A percentile compares a stretch with the other conserved stretches of the same genome.
Conservation (phyloP, 768 basidiomycete species). For the Trametes cinnabarina region DNA sequence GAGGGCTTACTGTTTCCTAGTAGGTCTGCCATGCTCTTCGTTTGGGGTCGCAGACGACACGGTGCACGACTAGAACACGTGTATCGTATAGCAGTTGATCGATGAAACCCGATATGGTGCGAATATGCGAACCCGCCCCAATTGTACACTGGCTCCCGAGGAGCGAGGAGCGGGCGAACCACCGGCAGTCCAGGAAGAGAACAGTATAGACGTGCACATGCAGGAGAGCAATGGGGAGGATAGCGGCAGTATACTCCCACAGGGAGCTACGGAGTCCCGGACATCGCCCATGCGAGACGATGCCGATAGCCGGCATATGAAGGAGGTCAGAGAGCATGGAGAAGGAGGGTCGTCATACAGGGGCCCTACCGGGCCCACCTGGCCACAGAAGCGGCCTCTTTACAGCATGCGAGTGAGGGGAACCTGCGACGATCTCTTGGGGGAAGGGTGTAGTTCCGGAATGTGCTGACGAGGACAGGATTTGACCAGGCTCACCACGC, state of each 20-base stretch:
- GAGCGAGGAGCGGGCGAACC: constrained; percentile 4
- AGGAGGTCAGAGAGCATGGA: background rate
- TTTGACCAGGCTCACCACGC: background rate
- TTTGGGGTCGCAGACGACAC: background rate
- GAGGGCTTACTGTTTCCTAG: background rate
- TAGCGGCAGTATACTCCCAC: constrained; percentile 1
- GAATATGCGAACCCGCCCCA: background rate
- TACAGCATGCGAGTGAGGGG: constrained; percentile 8
- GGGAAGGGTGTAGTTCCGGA: constrained; percentile 1
- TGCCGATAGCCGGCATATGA: constrained; percentile 8
- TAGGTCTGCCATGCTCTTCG: background rate
- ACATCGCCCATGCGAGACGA: background rate
- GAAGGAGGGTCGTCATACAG: background rate
- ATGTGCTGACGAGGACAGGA: constrained; percentile 8
- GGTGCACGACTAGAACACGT: constrained; percentile 8
- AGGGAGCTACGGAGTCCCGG: background rate
- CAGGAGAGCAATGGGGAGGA: background rate
- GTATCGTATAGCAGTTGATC: constrained; percentile 3
- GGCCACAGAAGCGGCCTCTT: background rate
- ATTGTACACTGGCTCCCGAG: background rate
- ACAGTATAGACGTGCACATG: background rate
- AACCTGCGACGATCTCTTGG: constrained; percentile 3
- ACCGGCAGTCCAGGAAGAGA: background rate
- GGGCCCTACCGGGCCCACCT: background rate
- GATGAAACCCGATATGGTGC: constrained; percentile 15